Base-by-base conservation (phyloP, 768 basidiomycete genomes). In the Agaricus subrufescens region DNA sequence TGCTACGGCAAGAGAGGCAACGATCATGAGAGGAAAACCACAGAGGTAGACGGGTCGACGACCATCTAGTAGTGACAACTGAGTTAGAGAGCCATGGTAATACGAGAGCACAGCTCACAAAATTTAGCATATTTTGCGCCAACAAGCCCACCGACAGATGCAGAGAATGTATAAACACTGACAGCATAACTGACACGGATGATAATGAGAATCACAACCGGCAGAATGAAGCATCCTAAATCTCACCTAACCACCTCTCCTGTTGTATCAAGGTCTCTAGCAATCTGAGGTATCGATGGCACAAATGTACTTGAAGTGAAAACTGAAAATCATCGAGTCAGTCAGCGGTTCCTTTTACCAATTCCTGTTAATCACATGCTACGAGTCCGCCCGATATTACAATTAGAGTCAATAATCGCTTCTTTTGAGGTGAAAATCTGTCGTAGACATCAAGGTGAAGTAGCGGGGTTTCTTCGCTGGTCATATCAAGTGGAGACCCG, bases 211-310 rank as follows among this genome's bases (percentile, higher is more conserved):
- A 19, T 19, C 19, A 19, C 19, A 19, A 19, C 19, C 19, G 19
- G 19, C 19, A 19, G 19, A 19, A 19, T 19, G 19, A 19, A 19
- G 19, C 19, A 19, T 19, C 19, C 19, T 19, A 19, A 19, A 19
- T 19, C 19, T 19, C 11, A 34, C 34, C 34, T 8, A 34, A 34
- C 76, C 9, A 85, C 66, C 9, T 78, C 61, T 0, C 78, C 77
- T 0, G 86, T 79, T 0, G 86, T 74, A 23, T 78, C 42, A 8
- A 93, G 67, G 54, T 93, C 89, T 29, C 65, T 68, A 7, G 89
- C 82, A 46, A 93, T 83, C 49, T 86, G 78, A 0, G 89, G 87
- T 54, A 92, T 87, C 0, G 83, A 82, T 0, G 89, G 89, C 1
- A 89, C 75, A 65, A 92, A 89, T 1, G 81, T 80, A 0, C 81